Base-by-base conservation (phyloP, 2,329 filamentous ascomycete species). In the Xylaria digitata region DNA sequence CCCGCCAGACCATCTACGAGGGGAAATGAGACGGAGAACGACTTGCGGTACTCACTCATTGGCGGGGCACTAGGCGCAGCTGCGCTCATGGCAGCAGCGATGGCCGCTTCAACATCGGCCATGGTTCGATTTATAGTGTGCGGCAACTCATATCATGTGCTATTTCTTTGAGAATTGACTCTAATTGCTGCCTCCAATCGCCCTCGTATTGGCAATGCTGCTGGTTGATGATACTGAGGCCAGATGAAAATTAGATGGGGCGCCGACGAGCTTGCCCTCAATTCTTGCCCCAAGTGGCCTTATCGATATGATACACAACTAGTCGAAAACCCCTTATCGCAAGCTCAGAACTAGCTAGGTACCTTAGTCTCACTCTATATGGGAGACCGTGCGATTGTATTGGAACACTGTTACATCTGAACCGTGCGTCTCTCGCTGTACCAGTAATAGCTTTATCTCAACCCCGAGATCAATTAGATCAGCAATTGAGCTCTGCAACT, bases 51-150 rank as follows among this genome's bases (percentile, higher is more conserved):
- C 71, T 70, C 67, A 73, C 71, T 73, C 55, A 64, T 65, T 40
- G 71, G 65, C 50, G 68, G 68, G 62, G 63, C 66, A 58, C 37
- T 56, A 21, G 73, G 64, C 58, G 58, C 63, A 48, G 66, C 72
- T 42, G 73, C 75, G 65, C 71, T 71, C 65, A 75, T 68, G 53
- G 75, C 75, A n/a, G 75, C 75, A 53, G 74, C 74, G 53, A 76
- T 74, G 56, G 73, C 75, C 57, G 75, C 75, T 65, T 73, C 75
- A 54, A 76, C 74, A 59, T 75, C 75, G 67, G 75, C 73, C 75
- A 76, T 76, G 23, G 58, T 43, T 75, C 46, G 66, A 58, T 53
- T 60, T 58, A 56, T 46, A 53, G n/a, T 61, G 59, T 48, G 65
- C 63, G 59, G 69, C 61, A 59, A 40, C 7, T 56, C 60, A 57